Evolutionary conservation across 805 yeast genomes (phyloP), one percentile per base, ranked within the genome.

Genomic region (Wickerhamomyces mucosus): DNA sequence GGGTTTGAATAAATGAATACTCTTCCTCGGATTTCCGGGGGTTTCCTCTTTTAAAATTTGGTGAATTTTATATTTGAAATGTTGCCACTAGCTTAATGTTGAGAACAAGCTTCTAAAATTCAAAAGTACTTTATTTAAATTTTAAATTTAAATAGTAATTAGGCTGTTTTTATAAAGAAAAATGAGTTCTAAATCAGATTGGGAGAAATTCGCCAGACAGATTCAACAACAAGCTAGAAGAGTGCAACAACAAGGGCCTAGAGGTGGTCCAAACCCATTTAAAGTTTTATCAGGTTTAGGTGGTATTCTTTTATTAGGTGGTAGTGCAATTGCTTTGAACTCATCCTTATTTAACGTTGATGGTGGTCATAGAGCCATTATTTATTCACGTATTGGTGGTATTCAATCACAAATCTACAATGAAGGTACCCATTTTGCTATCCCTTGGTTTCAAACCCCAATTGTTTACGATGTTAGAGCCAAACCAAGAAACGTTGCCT

Each of bases 351-450:
- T 77, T 61, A 80, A 78, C 54, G 98, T 92, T 38, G 97, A 92
- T 59, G 98, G 98, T 75, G 98, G 98, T 59, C 97, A 89, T 58
- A 71, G 98, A 53, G 98, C 96, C 13, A 88, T 92, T 50, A 72
- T 92, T 23, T 92, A 92, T 56, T 85, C 94, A 17, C 75, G 98
- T 53, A 31, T 86, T 18, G 69, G 74, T 30, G 98, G 98, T 53
- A 78, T 92, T 29, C 81, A 76, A 51, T 76, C 88, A 13, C 71
- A 67, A 38, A 84, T 92, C 42, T 85, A 78, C 55, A 73, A 73
- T 29, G 98, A 92, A 64, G 98, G 98, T 45, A 92, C 98, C 2
- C 98, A 92, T 61, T 66, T 92, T 45, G 78, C 85, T 30, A 65
- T 89, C 42, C 98, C 98, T 25, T 88, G 96, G 88, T 60, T 92